A percentile compares a stretch with the other conserved stretches of the same genome.
Evolutionary conservation across 1,139 yeast species (phyloP).

Genomic region (Suhomyces guaymorum): DNA sequence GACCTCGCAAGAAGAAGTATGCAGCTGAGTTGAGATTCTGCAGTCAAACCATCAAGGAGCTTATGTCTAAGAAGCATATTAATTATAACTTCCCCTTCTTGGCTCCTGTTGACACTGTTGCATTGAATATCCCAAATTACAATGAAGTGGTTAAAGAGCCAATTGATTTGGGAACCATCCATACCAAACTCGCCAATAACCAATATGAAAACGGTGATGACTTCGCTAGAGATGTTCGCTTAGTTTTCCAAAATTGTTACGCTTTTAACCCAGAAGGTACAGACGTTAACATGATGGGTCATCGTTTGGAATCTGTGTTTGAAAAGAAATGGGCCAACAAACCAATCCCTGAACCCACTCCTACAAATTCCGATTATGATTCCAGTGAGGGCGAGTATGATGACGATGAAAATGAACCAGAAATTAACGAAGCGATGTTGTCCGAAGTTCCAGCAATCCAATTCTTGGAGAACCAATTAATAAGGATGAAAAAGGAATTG

Average conservation of each 20-base stretch:
- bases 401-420: constrained; percentile 66
- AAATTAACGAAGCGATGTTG: constrained; percentile 70
- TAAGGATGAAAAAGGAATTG: constrained; percentile 81
- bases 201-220: constrained; percentile 88
- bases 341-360: constrained; percentile 71
- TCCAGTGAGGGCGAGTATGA: constrained; percentile 41
- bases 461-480: constrained; percentile 81
- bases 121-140: constrained; percentile 89
- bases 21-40: constrained; percentile 90
- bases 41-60: constrained; percentile 77
- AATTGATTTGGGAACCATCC: constrained; percentile 91
- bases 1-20: constrained; percentile 89
- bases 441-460: constrained; percentile 84
- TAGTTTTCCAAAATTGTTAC: constrained; percentile 87
- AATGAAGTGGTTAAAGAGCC: constrained; percentile 83
- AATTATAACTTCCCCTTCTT: constrained; percentile 85
- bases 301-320: constrained; percentile 79
- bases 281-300: constrained; percentile 95
- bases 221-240: constrained; percentile 77
- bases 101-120: constrained; percentile 94
- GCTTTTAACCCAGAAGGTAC: constrained; percentile 93
- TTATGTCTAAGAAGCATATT: constrained; percentile 80
- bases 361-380: constrained; percentile 39
- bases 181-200: constrained; percentile 76
- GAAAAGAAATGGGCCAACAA: constrained; percentile 87